Percentiles rank a stretch among this genome's conserved stretches.
phyloP scores from a whole-genome alignment of 352 stramenopile species.

The Phytophthora chlamydospora region DNA sequence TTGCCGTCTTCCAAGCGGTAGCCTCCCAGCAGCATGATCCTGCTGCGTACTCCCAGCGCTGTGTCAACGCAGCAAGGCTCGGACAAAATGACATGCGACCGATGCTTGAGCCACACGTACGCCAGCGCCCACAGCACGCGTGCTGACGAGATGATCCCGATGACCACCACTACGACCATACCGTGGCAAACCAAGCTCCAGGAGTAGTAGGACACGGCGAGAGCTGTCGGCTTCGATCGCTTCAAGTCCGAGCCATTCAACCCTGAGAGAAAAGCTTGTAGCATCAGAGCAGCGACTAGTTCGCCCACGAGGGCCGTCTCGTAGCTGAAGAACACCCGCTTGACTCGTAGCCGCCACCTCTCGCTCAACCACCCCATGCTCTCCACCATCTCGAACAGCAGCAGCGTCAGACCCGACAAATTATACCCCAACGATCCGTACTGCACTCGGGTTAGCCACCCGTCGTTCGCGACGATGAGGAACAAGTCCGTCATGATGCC shows the following conservation, averaged over 20 bases:
- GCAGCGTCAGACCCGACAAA: conserved; percentile 22
- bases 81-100: conserved; percentile 13
- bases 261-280: conserved; percentile 18
- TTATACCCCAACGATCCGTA: conserved; percentile 36
- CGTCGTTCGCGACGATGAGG: conserved; percentile 29
- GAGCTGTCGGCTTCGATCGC: conserved; percentile 13
- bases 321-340: conserved; percentile 25
- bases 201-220: conserved; percentile 26
- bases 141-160: conserved; percentile 16
- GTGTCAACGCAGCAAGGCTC: conserved; percentile 24
- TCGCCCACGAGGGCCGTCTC: conserved; percentile 21
- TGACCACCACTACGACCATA: conserved; percentile 18
- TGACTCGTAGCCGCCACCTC: conserved; percentile 11
- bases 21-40: conserved; percentile 16
- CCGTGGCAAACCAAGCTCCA: conserved; percentile 28
- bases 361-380: conserved; percentile 11
- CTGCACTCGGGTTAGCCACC: conserved; percentile 12
- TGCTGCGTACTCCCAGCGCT: conserved; percentile 16
- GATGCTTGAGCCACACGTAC: conserved; percentile 21
- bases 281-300: conserved; percentile 5
- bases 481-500: conserved; percentile 30
- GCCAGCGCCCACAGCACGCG: conserved; percentile 2
- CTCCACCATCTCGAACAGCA: conserved; percentile 38
- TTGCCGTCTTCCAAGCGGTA: conserved; percentile 16
- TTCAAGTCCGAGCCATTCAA: conserved; percentile 28